Evolutionary conservation across 345 rosid genomes (phyloP).

Genomic region (Populus ilicifolia): DNA sequence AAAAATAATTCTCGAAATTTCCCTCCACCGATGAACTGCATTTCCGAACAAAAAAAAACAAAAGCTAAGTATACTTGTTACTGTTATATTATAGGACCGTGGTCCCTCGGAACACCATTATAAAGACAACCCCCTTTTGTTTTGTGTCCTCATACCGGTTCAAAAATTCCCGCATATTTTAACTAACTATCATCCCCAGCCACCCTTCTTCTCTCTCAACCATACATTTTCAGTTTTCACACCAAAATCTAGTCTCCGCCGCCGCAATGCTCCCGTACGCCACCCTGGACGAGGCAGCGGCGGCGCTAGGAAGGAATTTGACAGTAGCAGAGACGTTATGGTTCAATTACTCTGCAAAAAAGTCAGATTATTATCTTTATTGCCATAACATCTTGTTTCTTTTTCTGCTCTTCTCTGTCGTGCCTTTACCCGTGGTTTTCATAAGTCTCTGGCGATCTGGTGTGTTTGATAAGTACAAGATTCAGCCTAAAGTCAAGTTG

Average conservation of each 20-base stretch:
- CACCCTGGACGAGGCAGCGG: conserved; percentile 56
- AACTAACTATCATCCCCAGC: not conserved
- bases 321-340: conserved; percentile 64
- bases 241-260: not conserved
- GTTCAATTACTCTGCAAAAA: conserved; percentile 76
- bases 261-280: conserved; percentile 64
- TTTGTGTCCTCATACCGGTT: not conserved
- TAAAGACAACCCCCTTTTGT: not conserved
- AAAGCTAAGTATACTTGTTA: no score
- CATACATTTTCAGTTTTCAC: not conserved
- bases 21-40: no score
- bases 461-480: conserved; percentile 58
- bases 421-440: conserved; percentile 63
- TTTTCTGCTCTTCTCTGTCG: conserved; percentile 62
- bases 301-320: conserved; percentile 69
- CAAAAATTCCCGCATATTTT: conserved; percentile 34
- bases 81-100: not conserved
- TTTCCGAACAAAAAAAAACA: no score
- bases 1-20: no score
- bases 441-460: conserved; percentile 48
- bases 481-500: conserved; percentile 75
- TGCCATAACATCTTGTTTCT: conserved; percentile 78
- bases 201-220: not conserved
- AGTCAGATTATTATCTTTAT: conserved; percentile 78
- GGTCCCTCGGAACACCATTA: not conserved